These are phyloP conservation scores for Alternaria sp. DNA, from an alignment of 2,329 filamentous ascomycete genomes.

Conservation along the genomic window DNA sequence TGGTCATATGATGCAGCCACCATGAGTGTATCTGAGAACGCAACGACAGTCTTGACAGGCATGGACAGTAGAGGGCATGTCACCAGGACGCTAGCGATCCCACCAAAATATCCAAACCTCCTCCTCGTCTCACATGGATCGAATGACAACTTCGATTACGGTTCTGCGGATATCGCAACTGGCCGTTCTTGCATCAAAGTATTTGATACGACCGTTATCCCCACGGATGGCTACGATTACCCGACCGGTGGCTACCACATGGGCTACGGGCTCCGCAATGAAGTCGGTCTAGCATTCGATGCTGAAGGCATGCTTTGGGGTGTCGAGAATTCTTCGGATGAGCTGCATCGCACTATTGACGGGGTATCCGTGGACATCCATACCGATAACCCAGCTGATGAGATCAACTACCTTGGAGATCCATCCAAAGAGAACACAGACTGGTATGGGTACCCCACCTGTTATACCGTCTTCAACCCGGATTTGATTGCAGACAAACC, in stretches of 20 bases:
- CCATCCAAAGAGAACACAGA: constrained; percentile 49
- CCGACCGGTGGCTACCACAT: constrained; percentile 57
- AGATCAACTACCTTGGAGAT: constrained; percentile 72
- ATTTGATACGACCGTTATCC: constrained; percentile 55
- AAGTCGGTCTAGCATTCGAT: constrained; percentile 65
- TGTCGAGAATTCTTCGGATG: constrained; percentile 74
- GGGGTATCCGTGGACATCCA: constrained; percentile 63
- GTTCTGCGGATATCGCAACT: constrained; percentile 57
- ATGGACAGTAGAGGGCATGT: constrained; percentile 38
- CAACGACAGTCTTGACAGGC: constrained; percentile 27
- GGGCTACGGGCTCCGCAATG: constrained; percentile 74
- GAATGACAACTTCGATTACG: constrained; percentile 65
- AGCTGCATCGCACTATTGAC: constrained; percentile 61
- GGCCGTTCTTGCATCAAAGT: constrained; percentile 70
- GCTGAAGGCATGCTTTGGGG: constrained; percentile 43
- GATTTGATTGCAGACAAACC: constrained; percentile 27
- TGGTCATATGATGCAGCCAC: constrained; percentile 36
- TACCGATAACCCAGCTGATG: constrained; percentile 72
- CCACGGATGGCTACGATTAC: constrained; percentile 46
- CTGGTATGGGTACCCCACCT: constrained; percentile 74
- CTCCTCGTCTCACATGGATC: constrained; percentile 72
- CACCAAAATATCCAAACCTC: constrained; percentile 46
- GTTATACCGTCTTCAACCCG: constrained; percentile 66
- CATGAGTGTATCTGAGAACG: constrained; percentile 39
- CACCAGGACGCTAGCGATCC: constrained; percentile 33